Base-by-base conservation (phyloP, 2,329 filamentous ascomycete genomes). In the Coniochaeta prunicola region DNA sequence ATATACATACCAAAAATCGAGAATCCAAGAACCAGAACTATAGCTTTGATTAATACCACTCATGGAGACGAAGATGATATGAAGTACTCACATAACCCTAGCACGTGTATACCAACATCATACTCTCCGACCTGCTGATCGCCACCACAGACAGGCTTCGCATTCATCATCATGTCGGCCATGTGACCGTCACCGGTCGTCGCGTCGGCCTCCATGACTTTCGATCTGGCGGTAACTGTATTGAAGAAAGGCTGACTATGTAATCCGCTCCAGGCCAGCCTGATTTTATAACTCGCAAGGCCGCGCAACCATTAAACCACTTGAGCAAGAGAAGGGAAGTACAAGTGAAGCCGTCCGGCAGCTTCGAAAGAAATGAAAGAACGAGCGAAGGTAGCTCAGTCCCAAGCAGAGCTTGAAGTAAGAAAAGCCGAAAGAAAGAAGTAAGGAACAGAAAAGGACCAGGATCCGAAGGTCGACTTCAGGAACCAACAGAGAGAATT, bases 71-170 rank as follows among this genome's bases (percentile, higher is more conserved):
- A 21, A 17, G 38, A 38, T 50, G 15, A 28, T 19, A 17, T 57
- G 60, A 21, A 36, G 2, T 10, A 71, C 75, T 73, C 64, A 77
- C 75, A 77, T n/a, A 77, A 65, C 42, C 69, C 76, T 42, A 69
- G 66, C 28, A 73, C 71, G 57, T 78, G 76, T 21, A 78, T 62
- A n/a, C 66, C 65, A 34, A 77, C 63, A 60, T 78, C 75, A 60
- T 78, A 78, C 50, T 76, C 74, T 60, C 73, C 74, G 1, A 56
- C 61, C 60, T 71, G 64, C 59, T 67, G 60, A 19, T 68, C 72
- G 57, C 73, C 68, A 21, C 75, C 75, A 56, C 75, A 77, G 34
- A 65, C 62, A 21, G 75, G 76, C 69, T 77, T 73, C 56, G 65
- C 64, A 70, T 62, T 64, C 17, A 55, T 50, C n/a, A 60, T 61